Percentiles rank a stretch among this genome's conserved stretches.
These are phyloP conservation scores for Mangifera indica DNA, from an alignment of 345 rosid species.

Conservation along the genomic window DNA sequence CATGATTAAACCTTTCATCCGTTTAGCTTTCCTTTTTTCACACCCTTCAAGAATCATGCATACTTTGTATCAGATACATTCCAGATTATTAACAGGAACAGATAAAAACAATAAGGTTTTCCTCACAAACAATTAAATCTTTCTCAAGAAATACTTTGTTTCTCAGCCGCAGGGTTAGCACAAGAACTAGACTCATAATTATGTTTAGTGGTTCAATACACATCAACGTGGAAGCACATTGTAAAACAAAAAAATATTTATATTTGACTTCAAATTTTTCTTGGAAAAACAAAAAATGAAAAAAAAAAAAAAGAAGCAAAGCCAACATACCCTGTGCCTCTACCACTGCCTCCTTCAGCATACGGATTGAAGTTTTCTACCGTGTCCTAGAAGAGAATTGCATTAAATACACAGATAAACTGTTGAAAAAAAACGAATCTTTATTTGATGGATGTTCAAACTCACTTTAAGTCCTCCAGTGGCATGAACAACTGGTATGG, in stretches of 20 bases:
- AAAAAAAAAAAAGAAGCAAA: neutral
- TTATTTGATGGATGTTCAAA: slow-evolving; percentile 15
- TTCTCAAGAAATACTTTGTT: neutral
- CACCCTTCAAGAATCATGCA: neutral
- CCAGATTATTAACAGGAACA: neutral
- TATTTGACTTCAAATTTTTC: neutral
- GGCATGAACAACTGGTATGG: slow-evolving; percentile 87
- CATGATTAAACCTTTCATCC: neutral
- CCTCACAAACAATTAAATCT: neutral
- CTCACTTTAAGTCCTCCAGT: slow-evolving; percentile 95
- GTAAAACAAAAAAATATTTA: too few relatives aligned
- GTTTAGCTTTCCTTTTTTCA: neutral
- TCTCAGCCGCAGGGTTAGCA: neutral
- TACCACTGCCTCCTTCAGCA: slow-evolving; percentile 59
- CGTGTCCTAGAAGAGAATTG: slow-evolving; percentile 59
- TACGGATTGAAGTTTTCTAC: slow-evolving; percentile 80
- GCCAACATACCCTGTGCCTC: slow-evolving; percentile 80
- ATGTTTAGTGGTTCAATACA: too few relatives aligned
- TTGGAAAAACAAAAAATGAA: neutral
- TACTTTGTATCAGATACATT: neutral
- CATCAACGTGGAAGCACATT: too few relatives aligned
- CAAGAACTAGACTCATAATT: neutral
- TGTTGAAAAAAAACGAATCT: neutral
- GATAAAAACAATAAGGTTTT: neutral
- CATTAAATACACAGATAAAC: slow-evolving; percentile 5